A percentile compares a stretch with the other conserved stretches of the same genome.
Conservation (phyloP, 2,329 filamentous ascomycete species). For the Chrysoporthe cubensis region DNA sequence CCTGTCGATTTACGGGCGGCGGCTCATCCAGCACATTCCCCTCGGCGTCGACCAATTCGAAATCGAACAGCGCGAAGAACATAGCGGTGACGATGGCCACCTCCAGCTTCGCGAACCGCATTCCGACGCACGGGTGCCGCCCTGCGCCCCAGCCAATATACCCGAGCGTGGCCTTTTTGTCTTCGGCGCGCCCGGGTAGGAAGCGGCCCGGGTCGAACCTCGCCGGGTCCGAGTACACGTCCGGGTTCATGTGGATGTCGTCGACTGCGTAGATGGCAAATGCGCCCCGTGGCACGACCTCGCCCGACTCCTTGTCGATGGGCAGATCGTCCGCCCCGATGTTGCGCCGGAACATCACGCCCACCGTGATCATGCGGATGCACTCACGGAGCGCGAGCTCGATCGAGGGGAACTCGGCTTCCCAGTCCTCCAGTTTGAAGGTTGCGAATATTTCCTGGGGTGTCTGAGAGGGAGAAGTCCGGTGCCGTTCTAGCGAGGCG, state of each 20-base stretch:
- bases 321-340: slow-evolving; percentile 47
- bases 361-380: slow-evolving; percentile 54
- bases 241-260: slow-evolving; percentile 53
- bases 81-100: slow-evolving; percentile 53
- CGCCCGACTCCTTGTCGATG: slow-evolving; percentile 43
- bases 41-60: slow-evolving; percentile 44
- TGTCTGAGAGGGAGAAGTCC: slow-evolving; percentile 36
- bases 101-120: slow-evolving; percentile 57
- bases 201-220: slow-evolving; percentile 57
- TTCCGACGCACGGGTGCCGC: slow-evolving; percentile 40
- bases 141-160: slow-evolving; percentile 44
- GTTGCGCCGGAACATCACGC: slow-evolving; percentile 57
- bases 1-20: slow-evolving; percentile 43
- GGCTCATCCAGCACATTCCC: slow-evolving; percentile 39
- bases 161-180: slow-evolving; percentile 38
- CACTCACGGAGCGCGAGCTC: slow-evolving; percentile 57
- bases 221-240: slow-evolving; percentile 51
- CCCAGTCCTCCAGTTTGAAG: slow-evolving; percentile 58
- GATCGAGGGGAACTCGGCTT: slow-evolving; percentile 55
- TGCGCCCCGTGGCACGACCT: slow-evolving; percentile 53
- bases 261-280: slow-evolving; percentile 51
- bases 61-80: slow-evolving; percentile 54
- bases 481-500: slow-evolving; percentile 47
- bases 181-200: slow-evolving; percentile 50
- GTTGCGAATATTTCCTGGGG: slow-evolving; percentile 44